A percentile compares a stretch with the other conserved stretches of the same genome.
Conservation (phyloP, 441 rosid genomes). For the Erysimum cheiri region DNA sequence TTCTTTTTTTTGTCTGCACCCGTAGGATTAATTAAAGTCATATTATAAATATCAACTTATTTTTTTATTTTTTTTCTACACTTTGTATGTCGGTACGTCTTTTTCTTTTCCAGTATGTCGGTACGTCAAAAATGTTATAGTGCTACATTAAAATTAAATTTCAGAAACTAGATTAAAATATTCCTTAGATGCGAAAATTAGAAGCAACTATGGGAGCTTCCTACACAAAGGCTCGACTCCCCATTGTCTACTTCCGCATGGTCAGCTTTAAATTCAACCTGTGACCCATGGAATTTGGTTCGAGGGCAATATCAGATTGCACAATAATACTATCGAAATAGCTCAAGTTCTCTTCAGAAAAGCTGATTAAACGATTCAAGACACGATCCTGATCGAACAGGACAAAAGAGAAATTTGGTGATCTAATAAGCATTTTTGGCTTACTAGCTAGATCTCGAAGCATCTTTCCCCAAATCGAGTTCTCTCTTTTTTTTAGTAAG, state of each 20-base stretch:
- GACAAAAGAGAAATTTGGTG: not conserved
- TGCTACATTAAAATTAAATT: not conserved
- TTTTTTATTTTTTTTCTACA: not conserved
- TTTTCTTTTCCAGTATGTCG: conserved; percentile 17
- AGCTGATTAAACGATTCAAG: not conserved
- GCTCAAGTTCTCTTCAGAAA: not conserved
- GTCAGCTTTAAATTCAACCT: no score
- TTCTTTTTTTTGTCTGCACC: not conserved
- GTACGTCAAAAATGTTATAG: conserved; percentile 8
- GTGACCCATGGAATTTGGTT: no score
- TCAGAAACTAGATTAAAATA: not conserved
- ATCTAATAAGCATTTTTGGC: no score
- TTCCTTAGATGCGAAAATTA: no score
- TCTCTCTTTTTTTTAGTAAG: not conserved
- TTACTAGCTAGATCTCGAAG: not conserved
- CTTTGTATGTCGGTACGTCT: conserved; percentile 24
- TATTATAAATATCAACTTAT: not conserved
- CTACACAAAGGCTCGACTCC: no score
- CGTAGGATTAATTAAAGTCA: not conserved
- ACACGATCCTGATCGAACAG: not conserved
- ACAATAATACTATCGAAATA: not conserved
- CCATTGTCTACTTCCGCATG: no score
- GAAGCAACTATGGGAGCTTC: no score
- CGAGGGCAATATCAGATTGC: not conserved
- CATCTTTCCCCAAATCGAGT: not conserved